Evolutionary conservation across 768 basidiomycete species (phyloP), one percentile per base, ranked within the genome.

Genomic region (Naganishia vaughanmartiniae): DNA sequence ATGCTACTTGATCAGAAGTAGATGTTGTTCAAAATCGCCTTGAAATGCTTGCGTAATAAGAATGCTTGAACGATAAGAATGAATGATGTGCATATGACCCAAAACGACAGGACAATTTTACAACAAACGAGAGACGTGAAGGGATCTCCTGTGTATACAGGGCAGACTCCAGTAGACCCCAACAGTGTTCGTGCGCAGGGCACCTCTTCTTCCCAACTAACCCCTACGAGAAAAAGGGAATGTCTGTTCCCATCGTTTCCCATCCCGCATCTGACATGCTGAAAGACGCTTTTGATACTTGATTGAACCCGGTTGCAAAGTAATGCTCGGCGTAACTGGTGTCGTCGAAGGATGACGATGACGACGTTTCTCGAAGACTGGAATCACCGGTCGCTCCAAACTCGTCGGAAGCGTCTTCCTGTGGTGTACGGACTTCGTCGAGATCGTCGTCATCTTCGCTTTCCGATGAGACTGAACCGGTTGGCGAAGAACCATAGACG

Each of bases 311-410:
- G 6, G 5, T 30, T 4, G 60, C 39, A 30, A 63, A 63, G 42
- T 46, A 63, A 33, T 17, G 5, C 24, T 39, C 57, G 33, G 36
- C 34, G 12, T 26, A 26, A 11, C 10, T 31, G 60, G 12, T 36
- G n/a, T 63, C 60, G 39, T 63, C 60, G 60, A 63, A 46, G 39
- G 57, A 58, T n/a, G 34, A 58, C 26, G 34, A 58, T n/a, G 57
- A 10, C 30, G 60, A 63, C 15, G 39, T 24, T 21, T 15, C 39
- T n/a, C 21, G 4, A 24, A 28, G 24, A 19, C 60, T 63, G 24
- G n/a, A 11, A n/a, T 63, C 9, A 42, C 31, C 60, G n/a, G 39
- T 28, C 36, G 21, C 26, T n/a, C 42, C 60, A 42, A 63, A 63
- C 9, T 63, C 60, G 21, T 63, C 60, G 2, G 24, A 63, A 26